Base-by-base conservation (phyloP, 108 stramenopile genomes). In the Nitzschia inconspicua region DNA sequence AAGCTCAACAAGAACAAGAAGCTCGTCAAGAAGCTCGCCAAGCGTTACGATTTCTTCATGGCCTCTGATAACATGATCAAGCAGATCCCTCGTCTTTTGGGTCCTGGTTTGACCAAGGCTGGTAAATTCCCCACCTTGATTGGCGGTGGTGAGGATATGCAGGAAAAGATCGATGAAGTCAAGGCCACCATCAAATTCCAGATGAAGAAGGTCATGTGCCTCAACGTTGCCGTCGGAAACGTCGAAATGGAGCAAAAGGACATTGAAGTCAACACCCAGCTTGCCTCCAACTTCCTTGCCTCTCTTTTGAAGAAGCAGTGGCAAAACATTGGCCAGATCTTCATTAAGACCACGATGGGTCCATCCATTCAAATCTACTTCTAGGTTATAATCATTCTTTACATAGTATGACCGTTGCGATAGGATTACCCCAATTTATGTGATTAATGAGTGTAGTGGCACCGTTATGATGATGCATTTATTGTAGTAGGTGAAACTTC, bases 1-100 rank as follows among this genome's bases (percentile, higher is more conserved):
- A 99, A 99, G 84, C 91, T 99, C 67, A 99, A 99, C 99, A 99
- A 99, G 89, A 98, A 99, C 94, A 98, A 99, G 91, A 99, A 99
- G 92, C 79, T 99, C 43, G 96, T 99, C 60, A 99, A 99, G 96
- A 98, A 98, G 86, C 94, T 98, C 49, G 97, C 99, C 65, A 98
- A 98, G 96, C 93, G 91, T 73, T 99, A 98, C 70, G 96, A 98
- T 68, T 97, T 96, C 85, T 99, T 99, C 85, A 70, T 99, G 48
- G 98, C 99, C 44, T 98, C 98, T 60, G 96, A 96, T 64, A 93
- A 96, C 68, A 91, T 99, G 82, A 97, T 98, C 89, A 98, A 97
- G 92, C 95, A 96, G 81, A 96, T 99, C 65, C 98, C 99, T 36
- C 96, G 99, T 92, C 94, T 99, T 64, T 75, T 99, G 16, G 99